phyloP scores from a whole-genome alignment of 371 early-diverging fungal genomes.

The Mortierella sp. region DNA sequence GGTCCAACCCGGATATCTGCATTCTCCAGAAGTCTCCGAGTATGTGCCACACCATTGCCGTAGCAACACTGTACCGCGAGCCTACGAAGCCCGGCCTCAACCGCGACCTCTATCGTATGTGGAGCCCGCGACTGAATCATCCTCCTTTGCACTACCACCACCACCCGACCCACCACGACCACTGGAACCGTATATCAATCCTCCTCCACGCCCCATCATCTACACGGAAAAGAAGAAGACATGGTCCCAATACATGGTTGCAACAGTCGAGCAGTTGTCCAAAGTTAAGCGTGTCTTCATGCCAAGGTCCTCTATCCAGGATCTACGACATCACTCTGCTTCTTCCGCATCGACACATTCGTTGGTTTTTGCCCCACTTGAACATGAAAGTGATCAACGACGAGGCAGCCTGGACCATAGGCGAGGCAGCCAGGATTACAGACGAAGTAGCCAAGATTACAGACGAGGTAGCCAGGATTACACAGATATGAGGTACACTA shows the following conservation, averaged over 20 bases:
- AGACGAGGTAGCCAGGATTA: neutral
- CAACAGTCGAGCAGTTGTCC: constrained; percentile 40
- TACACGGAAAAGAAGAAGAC: constrained; percentile 31
- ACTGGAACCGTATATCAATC: constrained; percentile 30
- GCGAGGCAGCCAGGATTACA: too few species aligned
- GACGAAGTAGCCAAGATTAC: too few species aligned
- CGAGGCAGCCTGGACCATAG: too few species aligned
- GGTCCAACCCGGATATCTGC: neutral
- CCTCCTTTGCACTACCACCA: constrained; percentile 7
- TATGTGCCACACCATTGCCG: constrained; percentile 12
- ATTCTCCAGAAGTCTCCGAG: constrained; percentile 1
- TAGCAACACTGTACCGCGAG: constrained; percentile 19
- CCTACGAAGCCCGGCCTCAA: neutral
- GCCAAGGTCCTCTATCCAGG: constrained; percentile 23
- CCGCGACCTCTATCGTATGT: constrained; percentile 26
- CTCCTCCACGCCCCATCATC: constrained; percentile 12
- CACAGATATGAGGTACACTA: neutral
- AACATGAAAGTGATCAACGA: neutral
- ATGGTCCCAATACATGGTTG: constrained; percentile 38
- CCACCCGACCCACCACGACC: constrained; percentile 32
- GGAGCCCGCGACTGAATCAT: constrained; percentile 14
- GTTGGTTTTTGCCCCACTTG: neutral
- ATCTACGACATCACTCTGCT: constrained; percentile 6
- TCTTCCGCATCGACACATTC: constrained; percentile 11
- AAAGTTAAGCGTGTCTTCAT: constrained; percentile 39